Conservation (phyloP, 2,329 filamentous ascomycete genomes). For the Neonectria punicea region DNA sequence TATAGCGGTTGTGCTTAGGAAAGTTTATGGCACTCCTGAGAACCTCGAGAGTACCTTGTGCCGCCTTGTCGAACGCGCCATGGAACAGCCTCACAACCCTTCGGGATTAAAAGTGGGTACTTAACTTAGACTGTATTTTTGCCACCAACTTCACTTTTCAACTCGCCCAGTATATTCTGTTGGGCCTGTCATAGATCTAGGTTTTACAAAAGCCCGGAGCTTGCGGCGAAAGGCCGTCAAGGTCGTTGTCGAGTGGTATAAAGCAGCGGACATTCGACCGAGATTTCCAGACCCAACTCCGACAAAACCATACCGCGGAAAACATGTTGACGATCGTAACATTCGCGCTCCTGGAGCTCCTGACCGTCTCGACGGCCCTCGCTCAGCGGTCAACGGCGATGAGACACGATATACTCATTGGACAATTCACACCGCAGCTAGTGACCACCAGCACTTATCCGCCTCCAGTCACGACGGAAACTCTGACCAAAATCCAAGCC, state of each 20-base stretch:
- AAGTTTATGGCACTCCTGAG: neutral
- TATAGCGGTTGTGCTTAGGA: neutral
- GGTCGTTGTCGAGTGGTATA: neutral
- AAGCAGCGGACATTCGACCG: neutral
- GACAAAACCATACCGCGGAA: neutral
- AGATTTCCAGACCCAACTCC: neutral
- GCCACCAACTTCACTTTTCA: no score
- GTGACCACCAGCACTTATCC: neutral
- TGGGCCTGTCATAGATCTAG: no score
- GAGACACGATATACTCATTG: neutral
- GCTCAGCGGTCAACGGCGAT: neutral
- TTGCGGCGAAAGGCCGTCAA: neutral
- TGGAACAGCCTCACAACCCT: neutral
- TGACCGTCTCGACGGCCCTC: neutral
- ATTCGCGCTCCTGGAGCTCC: neutral
- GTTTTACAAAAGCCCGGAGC: neutral
- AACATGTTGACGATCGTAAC: neutral
- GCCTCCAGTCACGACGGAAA: neutral
- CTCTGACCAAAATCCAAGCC: neutral
- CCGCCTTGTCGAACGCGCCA: neutral
- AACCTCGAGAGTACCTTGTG: neutral
- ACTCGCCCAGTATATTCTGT: no score
- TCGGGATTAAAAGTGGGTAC: neutral
- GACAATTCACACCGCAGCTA: neutral
- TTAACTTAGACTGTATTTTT: no score